Conservation (phyloP, 2,329 filamentous ascomycete species). For the Fusarium miscanthi region DNA sequence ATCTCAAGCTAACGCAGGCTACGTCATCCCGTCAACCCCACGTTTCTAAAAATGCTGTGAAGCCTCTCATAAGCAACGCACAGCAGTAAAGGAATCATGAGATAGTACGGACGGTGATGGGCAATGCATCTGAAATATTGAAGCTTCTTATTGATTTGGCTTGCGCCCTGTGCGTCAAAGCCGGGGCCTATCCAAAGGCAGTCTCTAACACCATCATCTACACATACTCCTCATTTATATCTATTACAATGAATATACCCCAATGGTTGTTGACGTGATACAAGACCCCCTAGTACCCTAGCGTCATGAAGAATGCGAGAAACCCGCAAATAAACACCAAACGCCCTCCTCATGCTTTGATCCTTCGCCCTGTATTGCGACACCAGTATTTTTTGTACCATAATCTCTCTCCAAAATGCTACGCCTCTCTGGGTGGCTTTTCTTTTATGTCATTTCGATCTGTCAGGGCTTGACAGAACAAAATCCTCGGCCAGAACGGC, state of each 20-base stretch:
- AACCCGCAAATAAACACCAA: conserved; percentile 37
- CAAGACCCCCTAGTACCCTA: conserved; percentile 18
- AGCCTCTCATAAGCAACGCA: neutral
- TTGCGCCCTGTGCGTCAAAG: conserved; percentile 17
- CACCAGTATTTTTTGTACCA: conserved; percentile 22
- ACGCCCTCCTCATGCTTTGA: conserved; percentile 44
- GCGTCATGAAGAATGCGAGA: conserved; percentile 41
- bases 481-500: neutral
- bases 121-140: neutral
- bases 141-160: conserved; percentile 11
- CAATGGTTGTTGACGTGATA: conserved; percentile 27
- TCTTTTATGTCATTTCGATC: conserved; percentile 10
- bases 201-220: conserved; percentile 11
- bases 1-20: conserved; percentile 15
- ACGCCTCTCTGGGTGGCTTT: conserved; percentile 34
- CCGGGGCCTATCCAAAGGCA: conserved; percentile 34
- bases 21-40: conserved; percentile 27
- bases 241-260: conserved; percentile 44
- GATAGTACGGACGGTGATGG: neutral
- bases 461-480: conserved; percentile 1
- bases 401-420: conserved; percentile 21
- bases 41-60: neutral
- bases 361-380: conserved; percentile 30
- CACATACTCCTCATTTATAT: conserved; percentile 39
- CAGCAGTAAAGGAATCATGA: conserved; percentile 25